A percentile compares a stretch with the other conserved stretches of the same genome.
Conservation (phyloP, 2,329 filamentous ascomycete genomes). For the Colletotrichum trifolii region DNA sequence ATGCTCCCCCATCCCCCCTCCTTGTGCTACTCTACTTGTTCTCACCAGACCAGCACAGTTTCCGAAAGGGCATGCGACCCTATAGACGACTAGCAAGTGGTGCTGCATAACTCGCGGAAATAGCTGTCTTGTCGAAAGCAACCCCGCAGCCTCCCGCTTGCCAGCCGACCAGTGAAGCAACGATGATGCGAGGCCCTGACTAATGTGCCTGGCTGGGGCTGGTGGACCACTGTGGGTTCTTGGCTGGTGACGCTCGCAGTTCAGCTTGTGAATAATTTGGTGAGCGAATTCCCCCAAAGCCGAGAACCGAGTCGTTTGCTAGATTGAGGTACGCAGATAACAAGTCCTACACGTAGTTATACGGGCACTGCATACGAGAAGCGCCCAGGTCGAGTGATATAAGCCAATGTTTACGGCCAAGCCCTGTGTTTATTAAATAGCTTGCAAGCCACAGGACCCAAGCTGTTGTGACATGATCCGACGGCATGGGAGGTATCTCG, state of each 20-base stretch:
- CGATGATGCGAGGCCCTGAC: slow-evolving; percentile 32
- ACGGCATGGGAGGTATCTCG: neutral
- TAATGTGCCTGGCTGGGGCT: slow-evolving; percentile 25
- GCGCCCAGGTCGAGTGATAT: neutral
- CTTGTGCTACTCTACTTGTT: neutral
- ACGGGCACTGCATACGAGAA: neutral
- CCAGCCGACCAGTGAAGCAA: slow-evolving; percentile 12
- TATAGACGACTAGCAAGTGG: neutral
- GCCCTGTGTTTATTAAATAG: neutral
- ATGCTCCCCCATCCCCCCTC: too few species aligned
- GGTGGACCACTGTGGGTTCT: slow-evolving; percentile 25
- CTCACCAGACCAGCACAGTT: neutral
- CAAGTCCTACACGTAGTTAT: neutral
- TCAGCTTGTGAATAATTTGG: too few species aligned
- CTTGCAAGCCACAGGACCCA: neutral
- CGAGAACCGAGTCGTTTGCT: slow-evolving; percentile 11
- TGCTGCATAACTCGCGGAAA: slow-evolving; percentile 6
- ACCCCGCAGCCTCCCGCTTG: slow-evolving; percentile 12
- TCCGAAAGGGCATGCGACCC: neutral
- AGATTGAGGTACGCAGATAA: neutral
- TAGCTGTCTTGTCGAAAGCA: neutral
- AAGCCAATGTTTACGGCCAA: neutral
- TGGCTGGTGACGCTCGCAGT: slow-evolving; percentile 1
- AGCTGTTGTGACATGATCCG: slow-evolving; percentile 1
- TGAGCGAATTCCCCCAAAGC: too few species aligned